Evolutionary conservation across 768 basidiomycete genomes (phyloP).

Genomic region (Tulasnella sp.): DNA sequence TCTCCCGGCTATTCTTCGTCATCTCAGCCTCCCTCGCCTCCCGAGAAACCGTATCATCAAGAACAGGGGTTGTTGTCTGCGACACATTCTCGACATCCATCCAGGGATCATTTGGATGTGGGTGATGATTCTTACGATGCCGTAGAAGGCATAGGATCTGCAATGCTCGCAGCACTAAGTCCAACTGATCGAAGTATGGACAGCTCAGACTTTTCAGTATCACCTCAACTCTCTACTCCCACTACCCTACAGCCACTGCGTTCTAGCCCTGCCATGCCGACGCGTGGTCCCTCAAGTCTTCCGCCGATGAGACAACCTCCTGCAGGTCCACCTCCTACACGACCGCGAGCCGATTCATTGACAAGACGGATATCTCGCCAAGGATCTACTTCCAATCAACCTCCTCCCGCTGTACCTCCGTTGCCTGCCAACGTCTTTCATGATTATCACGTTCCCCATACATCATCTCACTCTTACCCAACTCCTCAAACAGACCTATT

Average conservation of each 20-base stretch:
- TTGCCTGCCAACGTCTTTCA: background rate
- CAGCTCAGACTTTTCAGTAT: background rate
- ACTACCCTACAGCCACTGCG: background rate
- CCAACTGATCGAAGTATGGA: background rate
- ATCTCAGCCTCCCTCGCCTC: too few species aligned
- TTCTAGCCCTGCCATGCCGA: too few species aligned
- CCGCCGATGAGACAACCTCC: constrained; percentile 14
- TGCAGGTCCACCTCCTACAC: constrained; percentile 9
- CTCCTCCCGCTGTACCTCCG: constrained; percentile 1
- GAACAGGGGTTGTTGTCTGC: too few species aligned
- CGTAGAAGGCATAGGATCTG: constrained; percentile 35
- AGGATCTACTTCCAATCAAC: constrained; percentile 4
- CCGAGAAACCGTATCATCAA: too few species aligned
- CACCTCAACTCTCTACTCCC: background rate
- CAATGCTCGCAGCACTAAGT: constrained; percentile 27
- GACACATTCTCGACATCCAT: too few species aligned
- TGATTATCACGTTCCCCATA: background rate
- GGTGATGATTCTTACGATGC: constrained; percentile 23
- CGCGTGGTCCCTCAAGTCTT: background rate
- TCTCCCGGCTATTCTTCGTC: too few species aligned
- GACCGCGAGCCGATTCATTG: constrained; percentile 8
- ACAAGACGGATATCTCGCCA: constrained; percentile 7
- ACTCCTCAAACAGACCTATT: background rate
- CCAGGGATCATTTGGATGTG: too few species aligned
- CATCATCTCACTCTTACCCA: background rate